Evolutionary conservation across 129 eudicot genomes (phyloP).

Genomic region (Daucus carota): DNA sequence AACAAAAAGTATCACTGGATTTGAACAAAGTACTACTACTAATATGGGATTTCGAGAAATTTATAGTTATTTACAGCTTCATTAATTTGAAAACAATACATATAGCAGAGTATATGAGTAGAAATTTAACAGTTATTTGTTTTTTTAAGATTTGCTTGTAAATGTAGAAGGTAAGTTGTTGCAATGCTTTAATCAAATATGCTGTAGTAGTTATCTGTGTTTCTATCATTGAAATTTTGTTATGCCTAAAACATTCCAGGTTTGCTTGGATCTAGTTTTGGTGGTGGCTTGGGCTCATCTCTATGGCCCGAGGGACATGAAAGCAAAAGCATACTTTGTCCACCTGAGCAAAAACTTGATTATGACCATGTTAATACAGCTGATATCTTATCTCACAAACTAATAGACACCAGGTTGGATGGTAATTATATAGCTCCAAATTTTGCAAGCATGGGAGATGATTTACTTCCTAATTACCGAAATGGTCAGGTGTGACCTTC

Average conservation of each 20-base stretch:
- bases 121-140: neutral
- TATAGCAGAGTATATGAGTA: neutral
- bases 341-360: neutral
- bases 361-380: constrained; percentile 12
- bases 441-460: constrained; percentile 1
- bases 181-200: neutral
- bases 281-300: constrained; percentile 5
- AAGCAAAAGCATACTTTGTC: neutral
- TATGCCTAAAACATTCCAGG: constrained; percentile 7
- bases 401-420: constrained; percentile 13
- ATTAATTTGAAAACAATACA: too few relatives aligned
- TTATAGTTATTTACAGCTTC: neutral
- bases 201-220: neutral
- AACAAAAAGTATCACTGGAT: neutral
- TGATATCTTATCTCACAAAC: constrained; percentile 7
- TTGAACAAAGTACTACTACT: neutral
- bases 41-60: neutral
- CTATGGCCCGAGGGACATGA: constrained; percentile 3
- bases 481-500: constrained; percentile 2
- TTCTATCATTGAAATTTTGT: neutral
- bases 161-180: neutral
- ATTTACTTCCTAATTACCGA: neutral
- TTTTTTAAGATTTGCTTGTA: neutral
- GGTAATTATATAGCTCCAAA: constrained; percentile 13
- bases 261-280: constrained; percentile 7